Conservation (phyloP, 768 basidiomycete species). For the Myochromella boudieri region DNA sequence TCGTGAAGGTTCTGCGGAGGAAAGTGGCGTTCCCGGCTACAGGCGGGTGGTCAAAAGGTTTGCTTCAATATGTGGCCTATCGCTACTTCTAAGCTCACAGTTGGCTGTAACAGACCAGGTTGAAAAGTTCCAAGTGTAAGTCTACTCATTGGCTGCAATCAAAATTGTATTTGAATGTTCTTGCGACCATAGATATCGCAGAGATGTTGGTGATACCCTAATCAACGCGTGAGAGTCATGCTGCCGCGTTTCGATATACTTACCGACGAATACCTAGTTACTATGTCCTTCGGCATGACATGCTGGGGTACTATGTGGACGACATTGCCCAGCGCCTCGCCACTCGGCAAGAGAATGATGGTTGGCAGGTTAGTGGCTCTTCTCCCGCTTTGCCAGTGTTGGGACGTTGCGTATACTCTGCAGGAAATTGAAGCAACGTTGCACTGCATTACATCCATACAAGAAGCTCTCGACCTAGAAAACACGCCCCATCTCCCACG, state of each 20-base stretch:
- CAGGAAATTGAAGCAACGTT: constrained; percentile 87
- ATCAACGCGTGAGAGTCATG: constrained; percentile 89
- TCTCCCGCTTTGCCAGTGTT: background rate
- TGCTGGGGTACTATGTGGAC: constrained; percentile 70
- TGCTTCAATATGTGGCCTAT: constrained; percentile 19
- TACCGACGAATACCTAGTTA: constrained; percentile 46
- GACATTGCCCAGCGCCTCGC: constrained; percentile 59
- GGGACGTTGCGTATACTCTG: background rate
- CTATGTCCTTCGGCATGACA: constrained; percentile 83
- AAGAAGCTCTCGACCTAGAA: constrained; percentile 76
- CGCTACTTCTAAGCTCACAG: background rate
- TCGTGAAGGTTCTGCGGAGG: constrained; percentile 65
- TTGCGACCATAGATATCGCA: constrained; percentile 59
- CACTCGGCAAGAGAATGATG: constrained; percentile 38
- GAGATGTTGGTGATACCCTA: constrained; percentile 85
- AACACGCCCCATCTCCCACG: constrained; percentile 52
- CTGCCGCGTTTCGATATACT: constrained; percentile 10
- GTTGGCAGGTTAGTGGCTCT: constrained; percentile 68
- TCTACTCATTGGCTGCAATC: constrained; percentile 7
- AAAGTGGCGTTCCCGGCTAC: constrained; percentile 76
- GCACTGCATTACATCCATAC: constrained; percentile 82
- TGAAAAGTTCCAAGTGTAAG: constrained; percentile 79
- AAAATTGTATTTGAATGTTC: background rate
- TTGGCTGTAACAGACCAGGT: constrained; percentile 55
- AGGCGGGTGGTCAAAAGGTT: constrained; percentile 70